Evolutionary conservation across 2,329 filamentous ascomycete species (phyloP), one percentile per base, ranked within the genome.

Genomic region (Didymella sp.): DNA sequence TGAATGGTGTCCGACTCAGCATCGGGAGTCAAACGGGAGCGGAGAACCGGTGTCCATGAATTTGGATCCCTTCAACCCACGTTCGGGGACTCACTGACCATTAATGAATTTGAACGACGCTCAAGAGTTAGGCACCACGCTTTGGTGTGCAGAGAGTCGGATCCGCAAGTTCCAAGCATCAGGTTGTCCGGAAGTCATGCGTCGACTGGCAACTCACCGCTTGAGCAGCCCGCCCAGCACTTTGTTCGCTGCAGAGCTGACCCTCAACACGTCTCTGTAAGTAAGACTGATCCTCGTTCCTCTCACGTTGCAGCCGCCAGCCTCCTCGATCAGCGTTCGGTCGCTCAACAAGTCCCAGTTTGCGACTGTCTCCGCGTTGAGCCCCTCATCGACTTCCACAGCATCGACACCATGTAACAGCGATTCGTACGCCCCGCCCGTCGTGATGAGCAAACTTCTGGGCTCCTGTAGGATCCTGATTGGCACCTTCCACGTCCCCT

Each of bases 391-490:
- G 55, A 84, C 81, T 9, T 74, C 68, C 3, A 87, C 76, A 47
- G 90, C 82, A 42, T 86, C 82, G 60, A 95, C 93, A 4, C 91
- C 91, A 68, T 95, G 91, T 19, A 94, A 80, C 55, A 88, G 87
- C 19, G 88, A 80, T 1, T 82, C 86, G 66, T 95, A 95, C 2
- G 92, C 82, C 15, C 82, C 74, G 6, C 82, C 84, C 5, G 84
- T 88, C 3, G 90, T 94, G 61, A 94, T 84, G 45, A 95, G 83
- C 11, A 95, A 70, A 54, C 91, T 96, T 63, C 92, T 83, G 49
- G 90, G 89, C 75, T 97, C 93, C 73, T 96, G 93, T 12, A 96
- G 75, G 51, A 97, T 89, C 59, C 72, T 85, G 50, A 74, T 58
- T 63, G 78, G 64, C 45, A 65, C 40, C 45, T 47, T 33, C 40